These are phyloP conservation scores for Apiotrichum montevideense DNA, from an alignment of 1,284 basidiomycete genomes.

Conservation along the genomic window DNA sequence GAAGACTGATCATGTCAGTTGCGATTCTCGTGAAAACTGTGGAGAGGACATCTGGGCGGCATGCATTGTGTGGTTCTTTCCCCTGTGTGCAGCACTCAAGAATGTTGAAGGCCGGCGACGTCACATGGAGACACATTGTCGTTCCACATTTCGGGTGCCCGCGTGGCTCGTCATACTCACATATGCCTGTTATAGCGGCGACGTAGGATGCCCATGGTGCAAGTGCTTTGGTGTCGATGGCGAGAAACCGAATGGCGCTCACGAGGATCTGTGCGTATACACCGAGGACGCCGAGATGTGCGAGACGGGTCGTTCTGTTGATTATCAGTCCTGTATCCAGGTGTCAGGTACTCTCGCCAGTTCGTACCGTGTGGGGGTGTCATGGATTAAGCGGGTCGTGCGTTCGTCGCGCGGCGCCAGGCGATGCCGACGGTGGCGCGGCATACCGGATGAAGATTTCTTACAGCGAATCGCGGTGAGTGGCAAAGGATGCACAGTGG, in stretches of 20 bases:
- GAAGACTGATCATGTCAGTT: conserved; percentile 1
- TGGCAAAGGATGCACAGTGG: neutral
- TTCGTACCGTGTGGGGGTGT: neutral
- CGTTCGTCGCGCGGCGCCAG: neutral
- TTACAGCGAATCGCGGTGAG: neutral
- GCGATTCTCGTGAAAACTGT: neutral
- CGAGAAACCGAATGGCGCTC: neutral
- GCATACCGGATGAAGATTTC: neutral
- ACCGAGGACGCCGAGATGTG: conserved; percentile 1
- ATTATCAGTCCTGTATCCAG: too few relatives aligned
- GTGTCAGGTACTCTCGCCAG: too few relatives aligned
- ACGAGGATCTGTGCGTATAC: conserved; percentile 1
- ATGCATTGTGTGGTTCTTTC: neutral
- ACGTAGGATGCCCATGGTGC: neutral
- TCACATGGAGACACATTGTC: neutral
- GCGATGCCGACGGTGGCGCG: neutral
- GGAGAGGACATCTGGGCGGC: neutral
- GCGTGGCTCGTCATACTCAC: neutral
- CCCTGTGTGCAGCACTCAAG: too few relatives aligned
- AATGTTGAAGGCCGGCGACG: neutral
- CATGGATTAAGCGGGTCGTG: neutral
- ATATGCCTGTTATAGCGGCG: neutral
- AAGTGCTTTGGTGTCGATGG: neutral
- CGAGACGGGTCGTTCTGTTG: neutral
- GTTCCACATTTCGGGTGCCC: neutral